Evolutionary conservation across 768 basidiomycete genomes (phyloP).

Genomic region (Leccinum truebloodii): DNA sequence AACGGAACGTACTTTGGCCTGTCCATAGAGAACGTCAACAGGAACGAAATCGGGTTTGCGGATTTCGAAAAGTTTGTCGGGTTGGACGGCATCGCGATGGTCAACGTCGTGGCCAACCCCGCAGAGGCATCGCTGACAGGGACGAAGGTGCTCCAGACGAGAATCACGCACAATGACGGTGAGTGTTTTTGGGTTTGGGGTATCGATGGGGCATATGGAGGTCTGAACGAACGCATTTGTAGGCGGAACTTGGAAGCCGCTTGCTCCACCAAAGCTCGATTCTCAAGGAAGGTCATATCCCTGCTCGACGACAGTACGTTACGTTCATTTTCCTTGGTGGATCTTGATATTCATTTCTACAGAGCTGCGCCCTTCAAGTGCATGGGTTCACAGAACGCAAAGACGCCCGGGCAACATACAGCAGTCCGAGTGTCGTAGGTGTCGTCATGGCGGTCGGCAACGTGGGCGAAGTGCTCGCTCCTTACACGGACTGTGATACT

Average conservation of each 20-base stretch:
- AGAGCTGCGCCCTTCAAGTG: slow-evolving; percentile 87
- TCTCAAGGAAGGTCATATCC: slow-evolving; percentile 71
- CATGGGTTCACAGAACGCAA: slow-evolving; percentile 95
- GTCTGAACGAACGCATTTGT: slow-evolving; percentile 2
- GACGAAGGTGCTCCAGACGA: slow-evolving; percentile 73
- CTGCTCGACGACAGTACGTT: slow-evolving; percentile 65
- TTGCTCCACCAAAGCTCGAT: slow-evolving; percentile 74
- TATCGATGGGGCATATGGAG: neutral
- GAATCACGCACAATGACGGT: slow-evolving; percentile 98
- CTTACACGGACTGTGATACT: slow-evolving; percentile 88
- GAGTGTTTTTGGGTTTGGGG: slow-evolving; percentile 20
- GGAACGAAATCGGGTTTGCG: slow-evolving; percentile 84
- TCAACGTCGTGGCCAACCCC: slow-evolving; percentile 88
- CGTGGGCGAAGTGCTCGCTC: slow-evolving; percentile 79
- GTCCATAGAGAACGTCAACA: slow-evolving; percentile 85
- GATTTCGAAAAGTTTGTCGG: slow-evolving; percentile 99
- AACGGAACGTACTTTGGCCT: slow-evolving; percentile 97
- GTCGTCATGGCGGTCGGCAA: slow-evolving; percentile 96
- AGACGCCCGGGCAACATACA: slow-evolving; percentile 91
- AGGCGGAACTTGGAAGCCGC: slow-evolving; percentile 87
- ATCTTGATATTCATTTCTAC: slow-evolving; percentile 8
- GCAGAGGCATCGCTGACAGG: slow-evolving; percentile 70
- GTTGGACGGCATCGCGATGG: slow-evolving; percentile 91
- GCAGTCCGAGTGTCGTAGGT: slow-evolving; percentile 88
- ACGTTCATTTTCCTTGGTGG: neutral